Evolutionary conservation across 257 asterid genomes (phyloP).

Genomic region (Plectranthus barbatus): DNA sequence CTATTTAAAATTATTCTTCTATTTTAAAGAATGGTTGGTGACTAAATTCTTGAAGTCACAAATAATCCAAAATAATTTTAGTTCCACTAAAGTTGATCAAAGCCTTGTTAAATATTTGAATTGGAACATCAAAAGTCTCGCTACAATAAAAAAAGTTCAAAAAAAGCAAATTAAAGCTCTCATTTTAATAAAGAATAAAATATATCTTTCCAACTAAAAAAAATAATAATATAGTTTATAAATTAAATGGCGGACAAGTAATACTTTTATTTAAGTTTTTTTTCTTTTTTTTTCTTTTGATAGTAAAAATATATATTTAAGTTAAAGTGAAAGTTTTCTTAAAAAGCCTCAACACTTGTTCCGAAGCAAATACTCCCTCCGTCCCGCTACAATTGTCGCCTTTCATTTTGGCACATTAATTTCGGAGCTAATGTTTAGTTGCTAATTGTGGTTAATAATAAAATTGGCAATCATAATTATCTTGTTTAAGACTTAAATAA

Average conservation of each 20-base stretch:
- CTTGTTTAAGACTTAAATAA: too few relatives aligned
- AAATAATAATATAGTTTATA: neutral
- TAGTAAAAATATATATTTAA: neutral
- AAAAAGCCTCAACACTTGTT: neutral
- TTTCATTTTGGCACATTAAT: too few relatives aligned
- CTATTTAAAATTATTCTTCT: too few relatives aligned
- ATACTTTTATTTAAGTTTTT: neutral
- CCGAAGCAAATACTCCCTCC: neutral
- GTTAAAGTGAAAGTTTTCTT: neutral
- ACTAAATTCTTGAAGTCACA: neutral
- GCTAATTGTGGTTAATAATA: too few relatives aligned
- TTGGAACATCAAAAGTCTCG: neutral
- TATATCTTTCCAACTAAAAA: neutral
- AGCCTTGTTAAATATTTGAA: neutral
- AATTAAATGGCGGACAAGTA: slow-evolving; percentile 3
- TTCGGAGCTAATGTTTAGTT: too few relatives aligned
- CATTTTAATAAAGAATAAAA: neutral
- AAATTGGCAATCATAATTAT: too few relatives aligned
- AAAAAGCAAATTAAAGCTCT: neutral
- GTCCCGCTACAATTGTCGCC: too few relatives aligned
- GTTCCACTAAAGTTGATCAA: neutral
- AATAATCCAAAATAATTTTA: neutral
- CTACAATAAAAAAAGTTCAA: neutral
- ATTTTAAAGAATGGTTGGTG: neutral
- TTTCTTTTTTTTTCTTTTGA: too few relatives aligned